Evolutionary conservation across 2,329 filamentous ascomycete genomes (phyloP).

Genomic region (Rutstroemia sp.): DNA sequence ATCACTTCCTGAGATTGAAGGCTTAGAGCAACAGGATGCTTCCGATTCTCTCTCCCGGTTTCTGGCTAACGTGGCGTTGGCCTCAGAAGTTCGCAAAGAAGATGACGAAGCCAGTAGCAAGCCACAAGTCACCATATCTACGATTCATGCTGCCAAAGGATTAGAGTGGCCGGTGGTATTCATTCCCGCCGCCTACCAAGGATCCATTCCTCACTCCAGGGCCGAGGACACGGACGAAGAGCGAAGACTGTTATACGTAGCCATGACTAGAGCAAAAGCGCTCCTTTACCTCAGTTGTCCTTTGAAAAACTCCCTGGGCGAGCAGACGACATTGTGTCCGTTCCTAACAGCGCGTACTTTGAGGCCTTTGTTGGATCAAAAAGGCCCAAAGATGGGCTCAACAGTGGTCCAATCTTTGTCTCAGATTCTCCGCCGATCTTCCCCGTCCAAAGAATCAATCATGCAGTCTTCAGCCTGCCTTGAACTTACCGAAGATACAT

Average conservation of each 20-base stretch:
- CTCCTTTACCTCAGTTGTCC: slow-evolving; percentile 82
- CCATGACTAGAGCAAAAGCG: slow-evolving; percentile 88
- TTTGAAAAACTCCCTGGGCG: slow-evolving; percentile 54
- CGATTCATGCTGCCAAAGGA: slow-evolving; percentile 92
- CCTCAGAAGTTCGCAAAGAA: slow-evolving; percentile 65
- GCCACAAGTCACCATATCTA: slow-evolving; percentile 78
- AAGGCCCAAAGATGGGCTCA: slow-evolving; percentile 63
- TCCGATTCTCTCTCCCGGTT: slow-evolving; percentile 63
- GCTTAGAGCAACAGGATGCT: slow-evolving; percentile 60
- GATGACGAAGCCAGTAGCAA: slow-evolving; percentile 48
- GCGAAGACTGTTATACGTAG: slow-evolving; percentile 82
- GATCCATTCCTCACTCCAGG: slow-evolving; percentile 82
- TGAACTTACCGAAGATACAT: slow-evolving; percentile 56
- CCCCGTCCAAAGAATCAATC: slow-evolving; percentile 42
- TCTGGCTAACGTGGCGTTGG: slow-evolving; percentile 83
- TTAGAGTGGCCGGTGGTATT: slow-evolving; percentile 96
- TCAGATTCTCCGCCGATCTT: slow-evolving; percentile 60
- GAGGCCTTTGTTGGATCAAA: slow-evolving; percentile 45
- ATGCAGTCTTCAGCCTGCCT: slow-evolving; percentile 40
- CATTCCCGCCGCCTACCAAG: slow-evolving; percentile 81
- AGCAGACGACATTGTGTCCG: slow-evolving; percentile 59
- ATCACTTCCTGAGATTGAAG: slow-evolving; percentile 59
- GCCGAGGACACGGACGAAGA: slow-evolving; percentile 85
- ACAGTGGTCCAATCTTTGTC: slow-evolving; percentile 58
- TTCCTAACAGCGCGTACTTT: slow-evolving; percentile 58